Evolutionary conservation across 352 stramenopile species (phyloP), one percentile per base, ranked within the genome.

Genomic region (Globisporangium cylindrosporum): DNA sequence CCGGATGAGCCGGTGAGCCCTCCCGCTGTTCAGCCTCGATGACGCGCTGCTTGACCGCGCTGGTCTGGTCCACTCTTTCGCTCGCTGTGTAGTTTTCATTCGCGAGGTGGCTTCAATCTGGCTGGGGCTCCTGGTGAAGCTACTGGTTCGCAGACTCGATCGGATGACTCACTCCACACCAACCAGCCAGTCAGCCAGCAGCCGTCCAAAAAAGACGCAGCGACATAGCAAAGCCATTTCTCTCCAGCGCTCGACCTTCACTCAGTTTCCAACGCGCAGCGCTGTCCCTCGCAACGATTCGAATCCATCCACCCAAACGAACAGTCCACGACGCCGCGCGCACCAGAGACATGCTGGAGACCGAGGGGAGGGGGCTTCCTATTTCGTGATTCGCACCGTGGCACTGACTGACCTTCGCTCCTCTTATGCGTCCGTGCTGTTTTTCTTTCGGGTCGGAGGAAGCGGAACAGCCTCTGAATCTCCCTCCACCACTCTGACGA

Each of bases 201-300:
- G 12, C 56, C 14, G 54, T n/a, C 54, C 54, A 59, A 14, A 60
- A 61, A 61, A 61, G 29, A 32, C 36, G 29, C 29, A 43, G 29
- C 29, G 20, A 61, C 56, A 61, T 61, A 61, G 56, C 56, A 43
- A 43, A 61, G 56, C 56, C 56, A 61, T 48, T 58, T 27, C 22
- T 20, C 41, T 49, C 41, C 29, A 20, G 3, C 56, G 20, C 29
- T 61, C 56, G 56, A 61, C 56, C 56, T 61, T 61, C 56, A 61
- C 56, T 61, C 56, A 48, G 8, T 48, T 61, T 10, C 56, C 29
- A 29, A 10, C 56, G 56, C 29, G 32, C 41, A 10, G 25, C 56
- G 18, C 32, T 61, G 48, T 54, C 48, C 20, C 20, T 54, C 48
- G n/a, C 15, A 25, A 27, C 48, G 48, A 54, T 15, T 25, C 48